phyloP scores from a whole-genome alignment of 2,329 filamentous ascomycete genomes.

The Fusarium nisikadoi region DNA sequence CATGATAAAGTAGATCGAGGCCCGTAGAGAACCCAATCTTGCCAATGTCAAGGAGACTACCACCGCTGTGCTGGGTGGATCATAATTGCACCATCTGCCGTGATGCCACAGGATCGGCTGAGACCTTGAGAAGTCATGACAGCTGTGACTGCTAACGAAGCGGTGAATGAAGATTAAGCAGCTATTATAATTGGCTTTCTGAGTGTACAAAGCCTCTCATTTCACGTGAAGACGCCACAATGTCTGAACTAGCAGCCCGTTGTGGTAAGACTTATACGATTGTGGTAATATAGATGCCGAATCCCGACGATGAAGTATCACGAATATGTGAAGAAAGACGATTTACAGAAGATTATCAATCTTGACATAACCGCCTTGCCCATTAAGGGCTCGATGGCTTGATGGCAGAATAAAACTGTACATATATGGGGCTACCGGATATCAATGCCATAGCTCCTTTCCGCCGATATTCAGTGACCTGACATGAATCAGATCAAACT shows the following conservation, averaged over 20 bases:
- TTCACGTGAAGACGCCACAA: neutral
- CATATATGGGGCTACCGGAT: neutral
- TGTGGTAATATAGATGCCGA: neutral
- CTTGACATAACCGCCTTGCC: neutral
- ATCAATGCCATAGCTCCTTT: neutral
- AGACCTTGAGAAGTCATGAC: neutral
- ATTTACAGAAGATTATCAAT: neutral
- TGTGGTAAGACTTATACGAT: neutral
- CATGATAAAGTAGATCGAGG: neutral
- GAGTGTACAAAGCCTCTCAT: neutral
- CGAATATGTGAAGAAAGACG: neutral
- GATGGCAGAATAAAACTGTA: neutral
- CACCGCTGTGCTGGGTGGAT: neutral
- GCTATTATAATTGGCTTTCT: neutral
- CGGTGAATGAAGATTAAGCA: slow-evolving; percentile 16
- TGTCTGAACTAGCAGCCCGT: neutral
- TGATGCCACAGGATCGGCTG: neutral
- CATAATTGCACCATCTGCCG: neutral
- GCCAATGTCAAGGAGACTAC: neutral
- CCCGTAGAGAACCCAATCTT: neutral
- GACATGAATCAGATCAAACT: neutral
- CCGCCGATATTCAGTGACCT: neutral
- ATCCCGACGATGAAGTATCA: neutral
- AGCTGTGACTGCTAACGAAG: neutral
- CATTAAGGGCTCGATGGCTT: neutral